Evolutionary conservation across 345 rosid species (phyloP).

Genomic region (Hibiscus trionum): DNA sequence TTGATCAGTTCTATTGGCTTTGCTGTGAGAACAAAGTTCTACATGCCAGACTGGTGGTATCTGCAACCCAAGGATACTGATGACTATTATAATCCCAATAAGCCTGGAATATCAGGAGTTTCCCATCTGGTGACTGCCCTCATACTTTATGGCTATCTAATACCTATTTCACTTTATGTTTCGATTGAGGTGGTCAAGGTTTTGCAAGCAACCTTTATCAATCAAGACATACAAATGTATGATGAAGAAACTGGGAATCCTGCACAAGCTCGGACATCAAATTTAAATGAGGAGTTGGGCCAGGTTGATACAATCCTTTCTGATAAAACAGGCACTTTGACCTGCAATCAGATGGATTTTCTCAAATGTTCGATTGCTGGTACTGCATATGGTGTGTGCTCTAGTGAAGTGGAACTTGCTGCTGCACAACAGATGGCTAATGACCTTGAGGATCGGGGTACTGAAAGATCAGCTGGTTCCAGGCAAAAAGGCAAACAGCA

Average conservation of each 20-base stretch:
- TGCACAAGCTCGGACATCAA: conserved; percentile 91
- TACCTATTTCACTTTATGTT: conserved; percentile 93
- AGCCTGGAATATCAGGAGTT: conserved; percentile 56
- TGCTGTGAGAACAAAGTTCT: conserved; percentile 65
- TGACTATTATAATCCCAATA: conserved; percentile 50
- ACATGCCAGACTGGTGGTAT: conserved; percentile 87
- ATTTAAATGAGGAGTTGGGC: conserved; percentile 98
- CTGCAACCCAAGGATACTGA: conserved; percentile 44
- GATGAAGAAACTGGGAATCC: conserved; percentile 82
- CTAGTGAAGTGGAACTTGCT: conserved; percentile 87
- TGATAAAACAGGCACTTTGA: conserved; percentile 96
- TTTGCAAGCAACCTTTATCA: conserved; percentile 88
- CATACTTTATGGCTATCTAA: conserved; percentile 88
- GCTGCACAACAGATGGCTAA: conserved; percentile 85
- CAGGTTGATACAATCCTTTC: conserved; percentile 96
- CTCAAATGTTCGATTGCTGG: conserved; percentile 94
- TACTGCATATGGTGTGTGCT: conserved; percentile 54
- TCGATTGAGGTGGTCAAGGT: conserved; percentile 99
- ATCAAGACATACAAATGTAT: conserved; percentile 80
- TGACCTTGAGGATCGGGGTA: conserved; percentile 62
- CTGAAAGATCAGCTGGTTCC: conserved; percentile 29
- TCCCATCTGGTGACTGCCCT: conserved; percentile 89
- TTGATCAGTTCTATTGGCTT: conserved; percentile 80
- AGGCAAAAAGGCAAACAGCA: conserved; percentile 26
- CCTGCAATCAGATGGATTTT: conserved; percentile 99